Evolutionary conservation across 768 basidiomycete species (phyloP).

Genomic region (Hemileccinum impolitum): DNA sequence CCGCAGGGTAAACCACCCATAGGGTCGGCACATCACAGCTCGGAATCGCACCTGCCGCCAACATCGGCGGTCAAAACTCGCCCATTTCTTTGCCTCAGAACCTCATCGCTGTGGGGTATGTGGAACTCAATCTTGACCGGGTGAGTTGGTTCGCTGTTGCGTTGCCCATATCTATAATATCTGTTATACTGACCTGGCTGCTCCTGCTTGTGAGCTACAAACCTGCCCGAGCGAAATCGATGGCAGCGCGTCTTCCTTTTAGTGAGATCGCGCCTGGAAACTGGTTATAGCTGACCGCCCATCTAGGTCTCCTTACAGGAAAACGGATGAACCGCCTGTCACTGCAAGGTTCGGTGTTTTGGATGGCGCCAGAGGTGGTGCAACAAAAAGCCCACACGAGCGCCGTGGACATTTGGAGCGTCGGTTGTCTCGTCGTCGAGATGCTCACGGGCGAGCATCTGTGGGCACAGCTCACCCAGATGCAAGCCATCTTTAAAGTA

Average conservation of each 20-base stretch:
- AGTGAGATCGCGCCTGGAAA: not conserved
- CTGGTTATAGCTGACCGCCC: conserved; percentile 4
- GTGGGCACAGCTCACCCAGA: conserved; percentile 93
- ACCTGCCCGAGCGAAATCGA: conserved; percentile 77
- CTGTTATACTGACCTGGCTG: conserved; percentile 88
- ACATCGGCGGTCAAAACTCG: conserved; percentile 95
- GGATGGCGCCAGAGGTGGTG: conserved; percentile 99
- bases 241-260: conserved; percentile 63
- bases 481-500: conserved; percentile 99
- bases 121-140: conserved; percentile 88
- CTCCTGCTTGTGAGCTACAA: conserved; percentile 81
- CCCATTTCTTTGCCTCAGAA: conserved; percentile 99
- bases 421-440: conserved; percentile 92
- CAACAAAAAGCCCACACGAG: conserved; percentile 90
- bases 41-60: conserved; percentile 95
- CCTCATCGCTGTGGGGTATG: conserved; percentile 83
- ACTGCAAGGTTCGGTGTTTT: conserved; percentile 95
- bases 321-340: conserved; percentile 86
- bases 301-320: conserved; percentile 44
- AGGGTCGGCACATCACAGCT: conserved; percentile 48
- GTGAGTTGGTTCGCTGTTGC: conserved; percentile 91
- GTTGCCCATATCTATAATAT: conserved; percentile 85
- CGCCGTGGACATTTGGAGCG: conserved; percentile 96
- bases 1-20: conserved; percentile 1
- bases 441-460: conserved; percentile 97